Evolutionary conservation across 208 protist genomes (phyloP).

Genomic region (Balamuthia mandrillaris): DNA sequence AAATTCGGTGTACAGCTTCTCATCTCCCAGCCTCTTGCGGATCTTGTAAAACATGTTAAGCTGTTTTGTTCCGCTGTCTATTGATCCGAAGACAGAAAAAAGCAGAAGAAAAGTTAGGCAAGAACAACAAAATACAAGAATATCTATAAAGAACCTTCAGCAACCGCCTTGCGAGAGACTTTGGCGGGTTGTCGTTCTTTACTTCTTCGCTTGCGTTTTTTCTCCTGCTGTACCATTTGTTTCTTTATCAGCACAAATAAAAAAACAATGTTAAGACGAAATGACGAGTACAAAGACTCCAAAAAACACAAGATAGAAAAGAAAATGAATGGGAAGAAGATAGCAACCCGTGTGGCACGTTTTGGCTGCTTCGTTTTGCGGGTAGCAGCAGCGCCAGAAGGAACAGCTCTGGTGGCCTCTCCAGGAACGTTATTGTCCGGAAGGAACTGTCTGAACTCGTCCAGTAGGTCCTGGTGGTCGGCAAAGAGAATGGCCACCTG

Average conservation of each 20-base stretch:
- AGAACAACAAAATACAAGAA: neutral
- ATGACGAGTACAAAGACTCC: no score
- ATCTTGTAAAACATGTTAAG: slow-evolving; percentile 54
- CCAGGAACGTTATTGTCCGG: slow-evolving; percentile 52
- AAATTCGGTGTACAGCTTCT: slow-evolving; percentile 70
- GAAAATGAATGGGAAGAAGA: no score
- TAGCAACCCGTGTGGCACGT: no score
- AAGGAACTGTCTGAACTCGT: slow-evolving; percentile 79
- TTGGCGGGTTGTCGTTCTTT: no score
- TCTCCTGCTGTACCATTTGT: no score
- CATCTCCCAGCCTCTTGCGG: slow-evolving; percentile 21
- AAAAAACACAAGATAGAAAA: no score
- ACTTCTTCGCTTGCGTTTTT: no score
- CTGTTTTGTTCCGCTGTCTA: slow-evolving; percentile 36
- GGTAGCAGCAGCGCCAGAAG: neutral
- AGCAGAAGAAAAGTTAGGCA: neutral
- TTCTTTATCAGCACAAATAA: no score
- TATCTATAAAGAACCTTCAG: neutral
- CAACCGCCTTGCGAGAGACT: no score
- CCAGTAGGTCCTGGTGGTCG: slow-evolving; percentile 70
- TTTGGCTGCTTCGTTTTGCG: neutral
- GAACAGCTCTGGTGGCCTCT: neutral
- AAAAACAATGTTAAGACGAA: no score
- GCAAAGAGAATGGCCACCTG: slow-evolving; percentile 72
- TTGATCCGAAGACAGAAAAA: neutral